Evolutionary conservation across 768 basidiomycete genomes (phyloP), one percentile per base, ranked within the genome.

Genomic region (Hericium rajendrae): DNA sequence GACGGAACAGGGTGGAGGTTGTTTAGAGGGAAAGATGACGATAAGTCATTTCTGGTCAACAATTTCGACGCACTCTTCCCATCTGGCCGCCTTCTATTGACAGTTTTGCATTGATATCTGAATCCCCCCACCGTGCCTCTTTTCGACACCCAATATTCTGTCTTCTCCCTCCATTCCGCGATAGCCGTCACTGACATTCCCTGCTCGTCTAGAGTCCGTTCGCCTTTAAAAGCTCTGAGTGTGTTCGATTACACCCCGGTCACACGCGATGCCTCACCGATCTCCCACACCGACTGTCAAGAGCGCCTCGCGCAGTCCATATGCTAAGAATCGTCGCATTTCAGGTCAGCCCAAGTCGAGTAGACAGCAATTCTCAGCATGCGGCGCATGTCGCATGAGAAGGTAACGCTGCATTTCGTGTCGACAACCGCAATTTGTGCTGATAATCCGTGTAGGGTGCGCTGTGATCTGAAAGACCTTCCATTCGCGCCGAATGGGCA

Each of bases 391-490:
- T 71, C 84, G 91, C 59, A 90, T 90, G 83, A 73, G 94, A 68
- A 81, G 94, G 86, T 87, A 54, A 40, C 72, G 62, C 20, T 57
- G 51, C 48, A 15, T 48, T 39, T 13, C 1, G 54, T 58, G 39
- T 57, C 57, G 41, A 53, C 58, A 51, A 26, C 24, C 60, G 48
- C 26, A 49, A 38, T 51, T 49, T 43, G n/a, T 54, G 16, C 16
- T 12, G 48, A 20, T 51, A 20, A 26, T 51, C 12, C 49, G 9
- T 40, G 6, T 65, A 93, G 91, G 68, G 94, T 97, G 20, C 89
- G 91, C 55, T 97, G 93, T 68, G 93, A 95, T 75, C 80, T 95
- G 56, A 94, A 95, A 69, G 91, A 94, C 70, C 75, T 86, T 46
- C 78, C 82, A 54, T 72, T 82, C 43, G 71, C 78, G 49, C 68